Conservation (phyloP, 2,329 filamentous ascomycete species). For the Cadophora gregata region DNA sequence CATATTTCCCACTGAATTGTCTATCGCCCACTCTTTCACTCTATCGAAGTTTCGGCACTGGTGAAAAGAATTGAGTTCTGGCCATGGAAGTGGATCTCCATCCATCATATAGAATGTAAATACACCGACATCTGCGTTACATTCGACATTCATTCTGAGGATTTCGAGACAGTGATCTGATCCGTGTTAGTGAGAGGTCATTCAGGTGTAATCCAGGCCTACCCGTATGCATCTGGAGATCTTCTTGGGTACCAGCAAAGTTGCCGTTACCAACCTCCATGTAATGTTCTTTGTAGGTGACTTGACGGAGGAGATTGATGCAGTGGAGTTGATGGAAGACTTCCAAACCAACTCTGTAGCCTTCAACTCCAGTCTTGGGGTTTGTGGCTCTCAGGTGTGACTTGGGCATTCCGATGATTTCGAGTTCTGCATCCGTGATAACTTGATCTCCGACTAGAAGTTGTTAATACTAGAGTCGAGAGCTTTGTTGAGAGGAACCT, state of each 20-base stretch:
- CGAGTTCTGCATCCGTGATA: conserved; percentile 60
- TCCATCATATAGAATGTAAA: conserved; percentile 58
- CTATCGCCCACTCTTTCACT: conserved; percentile 57
- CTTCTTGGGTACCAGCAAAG: conserved; percentile 50
- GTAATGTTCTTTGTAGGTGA: conserved; percentile 58
- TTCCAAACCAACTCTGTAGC: conserved; percentile 61
- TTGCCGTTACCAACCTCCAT: conserved; percentile 52
- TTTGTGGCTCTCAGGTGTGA: conserved; percentile 61
- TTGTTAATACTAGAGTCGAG: conserved; percentile 2
- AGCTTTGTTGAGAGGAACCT: conserved; percentile 25
- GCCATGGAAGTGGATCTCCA: conserved; percentile 56
- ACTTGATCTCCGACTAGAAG: conserved; percentile 63
- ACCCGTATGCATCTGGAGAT: conserved; percentile 50
- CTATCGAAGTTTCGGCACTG: conserved; percentile 60
- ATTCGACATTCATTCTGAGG: conserved; percentile 59
- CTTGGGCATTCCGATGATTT: conserved; percentile 57
- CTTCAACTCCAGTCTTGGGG: conserved; percentile 59
- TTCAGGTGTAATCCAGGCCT: neutral
- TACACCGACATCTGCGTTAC: conserved; percentile 59
- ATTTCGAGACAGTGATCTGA: conserved; percentile 60
- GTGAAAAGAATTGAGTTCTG: conserved; percentile 59
- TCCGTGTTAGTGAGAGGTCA: neutral
- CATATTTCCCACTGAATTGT: conserved; percentile 53
- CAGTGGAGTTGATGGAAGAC: conserved; percentile 50
- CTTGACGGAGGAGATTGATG: conserved; percentile 49